Conservation (phyloP, 805 yeast genomes). For the Metschnikowia orientalis region DNA sequence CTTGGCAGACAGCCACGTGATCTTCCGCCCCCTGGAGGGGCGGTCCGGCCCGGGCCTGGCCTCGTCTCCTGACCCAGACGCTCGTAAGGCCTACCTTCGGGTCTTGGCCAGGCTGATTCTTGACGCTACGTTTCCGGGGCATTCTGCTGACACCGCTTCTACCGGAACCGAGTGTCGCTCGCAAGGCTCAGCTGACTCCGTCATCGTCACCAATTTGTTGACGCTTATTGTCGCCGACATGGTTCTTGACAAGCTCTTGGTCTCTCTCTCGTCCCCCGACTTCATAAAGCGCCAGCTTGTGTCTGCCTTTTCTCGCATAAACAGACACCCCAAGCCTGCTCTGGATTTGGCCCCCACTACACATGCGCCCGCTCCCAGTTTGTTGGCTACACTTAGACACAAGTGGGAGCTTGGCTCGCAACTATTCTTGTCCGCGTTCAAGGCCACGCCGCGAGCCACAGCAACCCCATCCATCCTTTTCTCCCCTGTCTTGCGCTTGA, state of each 20-base stretch:
- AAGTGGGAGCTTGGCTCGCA: too few species aligned
- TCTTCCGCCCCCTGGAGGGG: constrained; percentile 5
- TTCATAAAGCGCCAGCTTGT: too few species aligned
- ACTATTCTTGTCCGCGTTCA: too few species aligned
- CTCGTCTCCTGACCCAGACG: neutral
- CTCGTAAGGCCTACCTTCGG: constrained; percentile 4
- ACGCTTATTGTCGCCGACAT: constrained; percentile 16
- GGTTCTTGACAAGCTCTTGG: constrained; percentile 11
- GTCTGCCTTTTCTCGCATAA: too few species aligned
- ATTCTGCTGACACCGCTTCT: neutral
- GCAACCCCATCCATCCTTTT: constrained; percentile 5
- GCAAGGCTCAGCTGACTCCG: constrained; percentile 10
- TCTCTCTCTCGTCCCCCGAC: constrained; percentile 11
- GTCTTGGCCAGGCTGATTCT: constrained; percentile 10
- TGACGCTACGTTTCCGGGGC: constrained; percentile 4
- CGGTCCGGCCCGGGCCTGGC: neutral
- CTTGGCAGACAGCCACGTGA: constrained; percentile 12
- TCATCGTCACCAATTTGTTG: constrained; percentile 11
- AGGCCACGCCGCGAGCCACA: too few species aligned
- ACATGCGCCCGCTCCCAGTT: too few species aligned
- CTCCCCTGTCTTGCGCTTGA: constrained; percentile 18
- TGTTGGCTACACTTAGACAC: too few species aligned
- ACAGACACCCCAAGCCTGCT: too few species aligned
- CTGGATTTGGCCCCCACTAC: too few species aligned
- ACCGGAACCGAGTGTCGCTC: too few species aligned